Evolutionary conservation across 2,329 filamentous ascomycete species (phyloP).

Genomic region (Talaromyces sp.): DNA sequence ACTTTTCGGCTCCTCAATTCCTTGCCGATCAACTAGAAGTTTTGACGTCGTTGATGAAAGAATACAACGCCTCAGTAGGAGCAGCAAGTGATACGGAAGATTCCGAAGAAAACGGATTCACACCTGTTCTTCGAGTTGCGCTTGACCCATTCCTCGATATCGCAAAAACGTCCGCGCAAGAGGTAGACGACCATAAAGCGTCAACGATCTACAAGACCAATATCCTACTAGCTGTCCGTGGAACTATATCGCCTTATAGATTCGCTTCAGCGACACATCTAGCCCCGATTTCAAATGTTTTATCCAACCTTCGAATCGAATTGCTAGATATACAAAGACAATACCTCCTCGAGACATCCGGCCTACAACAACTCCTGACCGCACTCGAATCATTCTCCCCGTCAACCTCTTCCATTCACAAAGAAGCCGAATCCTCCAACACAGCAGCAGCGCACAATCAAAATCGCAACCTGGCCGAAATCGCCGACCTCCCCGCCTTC

Average conservation of each 20-base stretch:
- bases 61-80: conserved; percentile 73
- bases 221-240: conserved; percentile 39
- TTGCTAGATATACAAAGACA: conserved; percentile 64
- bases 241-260: conserved; percentile 38
- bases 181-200: conserved; percentile 32
- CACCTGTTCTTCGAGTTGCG: conserved; percentile 68
- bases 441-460: conserved; percentile 16
- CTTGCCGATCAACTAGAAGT: conserved; percentile 73
- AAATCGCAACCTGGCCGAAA: conserved; percentile 49
- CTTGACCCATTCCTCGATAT: conserved; percentile 80
- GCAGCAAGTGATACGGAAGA: conserved; percentile 41
- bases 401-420: neutral
- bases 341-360: conserved; percentile 71
- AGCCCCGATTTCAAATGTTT: conserved; percentile 52
- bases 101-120: conserved; percentile 63
- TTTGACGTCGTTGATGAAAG: conserved; percentile 73
- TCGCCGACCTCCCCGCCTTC: conserved; percentile 53
- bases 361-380: conserved; percentile 60
- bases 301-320: conserved; percentile 40
- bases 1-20: conserved; percentile 74
- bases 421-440: conserved; percentile 2
- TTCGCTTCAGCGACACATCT: conserved; percentile 61
- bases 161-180: conserved; percentile 48
- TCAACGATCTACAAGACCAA: conserved; percentile 49
- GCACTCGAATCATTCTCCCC: conserved; percentile 46